These are phyloP conservation scores for Tolypocladium tundrense DNA, from an alignment of 2,329 filamentous ascomycete species.

Conservation along the genomic window DNA sequence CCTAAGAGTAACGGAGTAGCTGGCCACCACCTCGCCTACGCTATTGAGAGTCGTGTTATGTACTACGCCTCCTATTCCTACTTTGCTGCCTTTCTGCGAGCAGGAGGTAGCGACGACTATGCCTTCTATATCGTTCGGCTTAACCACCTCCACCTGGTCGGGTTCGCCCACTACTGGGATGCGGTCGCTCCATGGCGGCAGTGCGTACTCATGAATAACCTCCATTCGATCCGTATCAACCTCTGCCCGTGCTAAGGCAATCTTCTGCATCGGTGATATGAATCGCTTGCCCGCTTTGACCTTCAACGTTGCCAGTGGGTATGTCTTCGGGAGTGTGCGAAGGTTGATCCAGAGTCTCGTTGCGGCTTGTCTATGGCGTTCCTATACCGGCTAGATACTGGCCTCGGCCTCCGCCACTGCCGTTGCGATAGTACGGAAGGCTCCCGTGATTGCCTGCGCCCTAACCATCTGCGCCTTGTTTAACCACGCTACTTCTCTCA, in stretches of 20 bases:
- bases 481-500: background rate
- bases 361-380: background rate
- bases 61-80: slow-evolving; percentile 4
- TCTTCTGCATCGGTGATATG: background rate
- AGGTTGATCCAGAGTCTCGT: background rate
- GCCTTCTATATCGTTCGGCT: background rate
- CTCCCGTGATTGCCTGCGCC: too few relatives aligned
- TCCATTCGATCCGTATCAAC: slow-evolving; percentile 1
- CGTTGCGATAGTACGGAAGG: slow-evolving; percentile 1
- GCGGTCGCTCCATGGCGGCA: slow-evolving; percentile 1
- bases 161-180: background rate
- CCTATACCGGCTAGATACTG: slow-evolving; percentile 2
- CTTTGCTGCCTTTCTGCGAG: slow-evolving; percentile 1
- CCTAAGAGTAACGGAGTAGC: slow-evolving; percentile 6
- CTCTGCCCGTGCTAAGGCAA: background rate
- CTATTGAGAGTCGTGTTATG: background rate
- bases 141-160: too few relatives aligned
- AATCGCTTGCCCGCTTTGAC: background rate
- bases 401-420: background rate
- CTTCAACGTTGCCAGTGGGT: slow-evolving; percentile 1
- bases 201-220: slow-evolving; percentile 2
- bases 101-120: slow-evolving; percentile 3
- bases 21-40: slow-evolving; percentile 2
- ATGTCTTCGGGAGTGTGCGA: background rate
- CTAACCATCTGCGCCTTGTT: slow-evolving; percentile 1